Percentiles rank a stretch among this genome's conserved stretches.
Evolutionary conservation across 1,139 yeast genomes (phyloP).

Genomic region (Pneumocystis murina): DNA sequence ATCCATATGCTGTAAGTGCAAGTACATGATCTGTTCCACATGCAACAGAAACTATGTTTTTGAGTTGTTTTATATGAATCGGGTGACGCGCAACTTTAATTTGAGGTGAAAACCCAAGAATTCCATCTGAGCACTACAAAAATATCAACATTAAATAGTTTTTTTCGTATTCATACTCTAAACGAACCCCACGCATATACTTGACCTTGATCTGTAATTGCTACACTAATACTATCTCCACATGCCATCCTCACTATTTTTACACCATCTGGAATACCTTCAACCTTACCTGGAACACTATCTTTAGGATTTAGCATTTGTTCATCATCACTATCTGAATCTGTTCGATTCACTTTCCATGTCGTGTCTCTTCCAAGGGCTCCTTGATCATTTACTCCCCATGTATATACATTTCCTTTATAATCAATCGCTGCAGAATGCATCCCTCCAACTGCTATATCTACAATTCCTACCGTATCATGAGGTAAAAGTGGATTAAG

Average conservation of each 20-base stretch:
- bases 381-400: slow-evolving; percentile 94
- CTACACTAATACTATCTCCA: slow-evolving; percentile 80
- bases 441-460: slow-evolving; percentile 90
- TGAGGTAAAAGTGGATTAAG: slow-evolving; percentile 57
- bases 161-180: slow-evolving; percentile 18
- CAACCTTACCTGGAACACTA: slow-evolving; percentile 71
- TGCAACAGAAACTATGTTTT: slow-evolving; percentile 69
- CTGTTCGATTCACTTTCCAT: slow-evolving; percentile 48
- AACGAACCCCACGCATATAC: slow-evolving; percentile 98
- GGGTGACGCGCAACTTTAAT: slow-evolving; percentile 56
- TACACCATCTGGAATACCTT: slow-evolving; percentile 42
- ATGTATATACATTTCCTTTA: slow-evolving; percentile 69
- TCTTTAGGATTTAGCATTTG: slow-evolving; percentile 72
- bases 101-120: slow-evolving; percentile 62
- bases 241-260: slow-evolving; percentile 75
- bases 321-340: slow-evolving; percentile 36
- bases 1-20: slow-evolving; percentile 70
- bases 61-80: slow-evolving; percentile 42
- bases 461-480: slow-evolving; percentile 56
- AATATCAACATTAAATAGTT: slow-evolving; percentile 1
- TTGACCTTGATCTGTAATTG: slow-evolving; percentile 62
- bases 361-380: slow-evolving; percentile 83
- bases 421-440: slow-evolving; percentile 74
- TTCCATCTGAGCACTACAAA: slow-evolving; percentile 59
- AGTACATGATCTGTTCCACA: slow-evolving; percentile 85